Evolutionary conservation across 208 protist genomes (phyloP).

Genomic region (Sergeia podlipaevii): DNA sequence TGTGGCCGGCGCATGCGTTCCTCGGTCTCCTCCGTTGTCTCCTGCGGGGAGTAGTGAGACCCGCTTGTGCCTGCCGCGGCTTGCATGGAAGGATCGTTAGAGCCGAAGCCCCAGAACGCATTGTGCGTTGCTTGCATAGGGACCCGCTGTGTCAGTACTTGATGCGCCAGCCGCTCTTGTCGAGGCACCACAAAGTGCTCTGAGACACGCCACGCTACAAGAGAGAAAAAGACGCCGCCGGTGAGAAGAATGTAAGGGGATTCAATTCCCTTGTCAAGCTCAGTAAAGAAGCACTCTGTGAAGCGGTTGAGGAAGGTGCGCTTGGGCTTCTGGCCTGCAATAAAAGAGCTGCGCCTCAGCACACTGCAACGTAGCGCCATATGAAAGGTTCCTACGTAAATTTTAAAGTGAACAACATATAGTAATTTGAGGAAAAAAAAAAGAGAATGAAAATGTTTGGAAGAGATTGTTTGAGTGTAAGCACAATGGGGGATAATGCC

Average conservation of each 20-base stretch:
- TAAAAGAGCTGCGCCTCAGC: slow-evolving; percentile 10
- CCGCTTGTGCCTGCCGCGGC: slow-evolving; percentile 4
- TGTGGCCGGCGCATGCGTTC: slow-evolving; percentile 63
- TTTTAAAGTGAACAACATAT: neutral
- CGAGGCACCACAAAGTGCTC: slow-evolving; percentile 52
- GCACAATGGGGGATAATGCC: neutral
- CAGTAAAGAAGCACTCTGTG: slow-evolving; percentile 75
- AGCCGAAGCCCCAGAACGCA: slow-evolving; percentile 55
- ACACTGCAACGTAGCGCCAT: too few species aligned
- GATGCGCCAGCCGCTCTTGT: slow-evolving; percentile 35
- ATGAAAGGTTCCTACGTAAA: too few species aligned
- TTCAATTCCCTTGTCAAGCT: slow-evolving; percentile 74
- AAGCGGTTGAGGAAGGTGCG: slow-evolving; percentile 50
- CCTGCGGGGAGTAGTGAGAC: slow-evolving; percentile 20
- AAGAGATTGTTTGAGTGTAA: neutral
- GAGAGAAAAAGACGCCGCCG: slow-evolving; percentile 38
- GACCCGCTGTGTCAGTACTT: slow-evolving; percentile 43
- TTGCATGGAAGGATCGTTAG: slow-evolving; percentile 6
- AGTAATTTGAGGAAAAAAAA: too few species aligned
- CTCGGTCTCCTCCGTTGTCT: slow-evolving; percentile 33
- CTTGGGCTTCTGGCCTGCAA: slow-evolving; percentile 28
- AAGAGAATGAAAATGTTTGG: neutral
- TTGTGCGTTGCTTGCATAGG: slow-evolving; percentile 72
- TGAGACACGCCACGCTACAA: slow-evolving; percentile 55
- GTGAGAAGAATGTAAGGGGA: slow-evolving; percentile 70